Base-by-base conservation (phyloP, 345 rosid species). In the Balakata baccata region DNA sequence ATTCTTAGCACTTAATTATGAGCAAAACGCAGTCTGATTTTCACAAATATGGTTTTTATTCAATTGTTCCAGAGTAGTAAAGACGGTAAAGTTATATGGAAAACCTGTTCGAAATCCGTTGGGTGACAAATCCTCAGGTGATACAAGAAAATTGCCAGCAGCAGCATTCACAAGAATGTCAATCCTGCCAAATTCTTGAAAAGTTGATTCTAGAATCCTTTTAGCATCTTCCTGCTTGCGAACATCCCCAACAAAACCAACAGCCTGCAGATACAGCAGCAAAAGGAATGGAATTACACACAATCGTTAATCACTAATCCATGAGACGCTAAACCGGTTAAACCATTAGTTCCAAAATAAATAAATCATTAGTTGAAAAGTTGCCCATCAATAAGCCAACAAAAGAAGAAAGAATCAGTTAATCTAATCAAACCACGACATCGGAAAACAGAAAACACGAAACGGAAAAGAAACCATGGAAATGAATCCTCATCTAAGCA, bases 91-190 rank as follows among this genome's bases (percentile, higher is more conserved):
- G 34, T 29, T 29, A 29, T 29, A 1, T 29, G 34, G 34, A 1
- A 29, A 22, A 71, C 87, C 88, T 72, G 88, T 83, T 17, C 66
- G 79, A 69, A 87, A 87, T 52, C 90, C 90, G 1, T 87, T 87
- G 2, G 88, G 84, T 4, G 86, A 85, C 54, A 87, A 74, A 78
- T 87, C 85, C 74, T 85, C 88, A 0, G 90, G 80, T 2, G 85
- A 59, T n/a, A 79, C 86, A 11, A 87, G 88, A 81, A 85, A 87
- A 73, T 87, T 87, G 59, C 88, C 90, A 6, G 90, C 90, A 2
- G 90, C 90, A 56, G 86, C 86, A 80, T 87, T 85, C 18, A 87
- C 86, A 41, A 87, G 90, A 80, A 87, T 80, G 50, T 87, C 88
- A 77, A 87, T 85, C 83, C 74, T 81, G 25, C 86, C 88, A 68